Evolutionary conservation across 768 basidiomycete species (phyloP).

Genomic region (Cubamyces sp.): DNA sequence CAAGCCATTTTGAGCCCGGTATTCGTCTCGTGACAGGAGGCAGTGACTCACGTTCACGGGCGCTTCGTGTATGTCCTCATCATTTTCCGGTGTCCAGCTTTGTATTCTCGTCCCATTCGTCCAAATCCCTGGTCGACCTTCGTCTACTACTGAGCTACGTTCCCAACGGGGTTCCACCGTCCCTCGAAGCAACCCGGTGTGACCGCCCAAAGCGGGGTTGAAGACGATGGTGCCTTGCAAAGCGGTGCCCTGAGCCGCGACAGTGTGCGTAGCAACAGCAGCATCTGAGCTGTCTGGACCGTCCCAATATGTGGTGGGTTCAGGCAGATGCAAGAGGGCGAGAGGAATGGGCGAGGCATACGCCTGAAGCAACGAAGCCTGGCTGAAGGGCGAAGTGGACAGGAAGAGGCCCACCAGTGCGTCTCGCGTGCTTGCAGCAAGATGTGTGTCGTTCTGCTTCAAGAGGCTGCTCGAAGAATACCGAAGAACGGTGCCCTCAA

Average conservation of each 20-base stretch:
- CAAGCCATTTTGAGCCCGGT: background rate
- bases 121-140: conserved; percentile 50
- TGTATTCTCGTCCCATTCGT: conserved; percentile 36
- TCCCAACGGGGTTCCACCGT: conserved; percentile 74
- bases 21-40: background rate
- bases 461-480: conserved; percentile 33
- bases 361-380: conserved; percentile 66
- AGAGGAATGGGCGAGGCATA: conserved; percentile 79
- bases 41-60: background rate
- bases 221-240: conserved; percentile 58
- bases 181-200: conserved; percentile 58
- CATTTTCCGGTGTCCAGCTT: conserved; percentile 28
- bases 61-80: background rate
- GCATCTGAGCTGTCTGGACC: background rate
- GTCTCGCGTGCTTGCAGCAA: conserved; percentile 12
- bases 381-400: conserved; percentile 82
- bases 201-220: conserved; percentile 67
- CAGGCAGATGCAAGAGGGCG: conserved; percentile 76
- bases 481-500: conserved; percentile 84
- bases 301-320: background rate
- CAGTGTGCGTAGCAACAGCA: background rate
- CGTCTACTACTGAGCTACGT: conserved; percentile 31
- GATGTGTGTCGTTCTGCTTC: background rate
- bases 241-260: conserved; percentile 8
- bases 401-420: conserved; percentile 74